Base-by-base conservation (phyloP, 495 filamentous ascomycete genomes). In the Mytilinidion resinicola region DNA sequence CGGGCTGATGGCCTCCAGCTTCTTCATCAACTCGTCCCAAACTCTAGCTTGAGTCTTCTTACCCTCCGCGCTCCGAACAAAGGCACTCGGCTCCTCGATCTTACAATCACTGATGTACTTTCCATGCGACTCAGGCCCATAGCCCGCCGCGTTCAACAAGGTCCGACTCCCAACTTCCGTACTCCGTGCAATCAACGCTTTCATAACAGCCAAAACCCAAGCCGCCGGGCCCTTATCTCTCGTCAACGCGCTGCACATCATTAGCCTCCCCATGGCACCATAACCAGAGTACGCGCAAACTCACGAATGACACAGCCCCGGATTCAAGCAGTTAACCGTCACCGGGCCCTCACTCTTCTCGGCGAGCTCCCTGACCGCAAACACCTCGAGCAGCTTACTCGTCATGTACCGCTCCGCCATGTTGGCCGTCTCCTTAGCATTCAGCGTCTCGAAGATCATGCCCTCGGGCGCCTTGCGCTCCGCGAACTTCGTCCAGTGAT, bases 161-260 rank as follows among this genome's bases (percentile, higher is more conserved):
- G 73, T 74, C 9, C 73, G 51, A 20, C 65, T 63, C 6, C 75
- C 75, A 11, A 67, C 64, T 43, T 77, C 75, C 19, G 74, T 71
- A 0, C 69, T 71, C 5, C 74, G 64, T 1, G 63, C 66, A 3
- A 66, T 10, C 7, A 61, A 7, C 3, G 61, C 10, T 55, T 47
- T 56, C 30, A 44, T 19, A 3, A 69, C 5, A 4, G 38, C 35
- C 1, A 59, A 35, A 9, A 37, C 14, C 9, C 3, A 52, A 10
- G 25, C 4, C 1, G 50, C 7, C 9, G 44, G 21, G 5, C 46
- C 15, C n/a, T 58, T 46, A 15, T 68, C 57, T 46, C 67, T 55
- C 20, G 39, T 25, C 12, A 77, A 63, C 17, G 70, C 62, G 20
- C 61, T 70, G 9, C 9, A 42, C n/a, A n/a, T n/a, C n/a, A n/a